Conservation (phyloP, 2,329 filamentous ascomycete genomes). For the Alternaria viburni region DNA sequence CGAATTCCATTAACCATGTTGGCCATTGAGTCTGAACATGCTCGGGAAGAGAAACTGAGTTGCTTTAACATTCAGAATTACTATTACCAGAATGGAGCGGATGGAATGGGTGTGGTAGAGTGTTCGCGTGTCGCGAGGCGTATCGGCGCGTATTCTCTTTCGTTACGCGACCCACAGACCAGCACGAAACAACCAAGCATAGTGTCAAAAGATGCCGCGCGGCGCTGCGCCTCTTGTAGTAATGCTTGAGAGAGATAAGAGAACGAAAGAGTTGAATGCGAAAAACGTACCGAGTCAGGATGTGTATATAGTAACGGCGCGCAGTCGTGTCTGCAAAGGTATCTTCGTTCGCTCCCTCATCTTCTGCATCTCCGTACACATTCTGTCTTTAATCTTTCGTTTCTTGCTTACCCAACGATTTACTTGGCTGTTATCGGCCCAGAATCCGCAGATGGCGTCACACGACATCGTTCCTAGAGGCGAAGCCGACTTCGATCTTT, state of each 20-base stretch:
- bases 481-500: slow-evolving; percentile 22
- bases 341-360: neutral
- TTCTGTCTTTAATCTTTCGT: neutral
- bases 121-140: neutral
- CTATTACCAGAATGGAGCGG: neutral
- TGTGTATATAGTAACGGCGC: neutral
- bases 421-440: too few species aligned
- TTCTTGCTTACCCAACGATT: neutral
- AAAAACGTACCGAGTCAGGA: neutral
- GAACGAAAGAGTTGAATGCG: neutral
- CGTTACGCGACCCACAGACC: neutral
- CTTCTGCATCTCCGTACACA: too few species aligned
- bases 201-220: neutral
- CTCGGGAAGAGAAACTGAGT: neutral
- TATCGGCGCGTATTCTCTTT: neutral
- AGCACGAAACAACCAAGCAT: neutral
- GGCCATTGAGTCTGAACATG: neutral
- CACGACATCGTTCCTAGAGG: slow-evolving; percentile 1
- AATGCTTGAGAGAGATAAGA: slow-evolving; percentile 1
- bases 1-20: neutral
- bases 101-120: rapidly evolving
- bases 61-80: neutral
- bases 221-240: neutral
- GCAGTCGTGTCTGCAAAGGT: neutral
- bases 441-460: neutral